Evolutionary conservation across 176 grass and related monocot genomes (phyloP), one percentile per base, ranked within the genome.

Genomic region (Triticum turgidum): DNA sequence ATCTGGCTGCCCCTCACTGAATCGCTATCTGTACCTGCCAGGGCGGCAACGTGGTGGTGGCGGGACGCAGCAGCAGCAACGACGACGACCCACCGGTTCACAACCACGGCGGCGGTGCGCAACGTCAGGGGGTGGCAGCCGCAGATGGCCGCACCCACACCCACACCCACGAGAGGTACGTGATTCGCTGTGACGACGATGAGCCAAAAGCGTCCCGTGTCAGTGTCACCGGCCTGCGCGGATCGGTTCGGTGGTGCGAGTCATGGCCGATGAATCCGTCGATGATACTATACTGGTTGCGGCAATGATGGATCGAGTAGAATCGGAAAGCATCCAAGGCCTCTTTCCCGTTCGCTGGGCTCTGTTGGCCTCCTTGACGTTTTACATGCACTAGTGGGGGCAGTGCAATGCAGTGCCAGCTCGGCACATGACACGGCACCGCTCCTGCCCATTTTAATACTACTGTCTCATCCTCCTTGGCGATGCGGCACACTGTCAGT

Each of bases 251-350:
- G 14, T 54, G 51, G 51, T 0, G 51, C 51, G 51, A 18, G 49
- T 52, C 3, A 49, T 49, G 45, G 45, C 14, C 15, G 52, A 15
- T 20, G 52, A 18, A 56, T 56, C 52, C 2, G 17, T 3, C 54
- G 18, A 59, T 56, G 52, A 51, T 18, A 17, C 54, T 21, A 51
- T 18, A 17, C 54, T 9, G 2, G 54, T 21, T 21, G 17, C 54
- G 54, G 54, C 54, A 59, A 59, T 59, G 54, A 59, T 59, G 54
- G 11, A 12, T 22, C 12, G 25, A 17, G 8, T 47, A 11, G 41
- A 74, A 29, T 18, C 54, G 69, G 85, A 84, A 91, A 88, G 81
- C 81, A 91, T 91, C 89, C 89, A 77, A 88, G 30, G 89, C 69
- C 69, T 17, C 18, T 83, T 84, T 88, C 34, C 58, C 66, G 47